Conservation (phyloP, 2,329 filamentous ascomycete species). For the Dactylellina leptospora region DNA sequence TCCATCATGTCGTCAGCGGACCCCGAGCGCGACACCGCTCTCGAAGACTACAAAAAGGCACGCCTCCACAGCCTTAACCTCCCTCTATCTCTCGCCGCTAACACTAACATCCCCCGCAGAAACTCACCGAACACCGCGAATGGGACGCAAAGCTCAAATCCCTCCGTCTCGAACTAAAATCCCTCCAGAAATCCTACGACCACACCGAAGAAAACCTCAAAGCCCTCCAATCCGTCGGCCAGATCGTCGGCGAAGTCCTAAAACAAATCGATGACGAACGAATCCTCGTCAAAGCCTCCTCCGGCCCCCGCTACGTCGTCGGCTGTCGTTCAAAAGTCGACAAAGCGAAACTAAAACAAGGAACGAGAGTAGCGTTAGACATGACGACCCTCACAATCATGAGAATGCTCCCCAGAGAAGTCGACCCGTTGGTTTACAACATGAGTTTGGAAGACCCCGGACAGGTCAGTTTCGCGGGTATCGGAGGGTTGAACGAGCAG, state of each 20-base stretch:
- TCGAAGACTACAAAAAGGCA: slow-evolving; percentile 78
- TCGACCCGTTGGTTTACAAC: slow-evolving; percentile 98
- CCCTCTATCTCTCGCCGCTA: slow-evolving; percentile 3
- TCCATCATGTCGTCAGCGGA: slow-evolving; percentile 59
- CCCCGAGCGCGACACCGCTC: slow-evolving; percentile 72
- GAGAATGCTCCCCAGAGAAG: slow-evolving; percentile 98
- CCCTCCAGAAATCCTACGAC: slow-evolving; percentile 91
- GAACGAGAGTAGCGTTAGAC: slow-evolving; percentile 94
- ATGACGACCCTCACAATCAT: slow-evolving; percentile 99
- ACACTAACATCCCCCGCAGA: slow-evolving; percentile 25
- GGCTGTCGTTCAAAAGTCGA: slow-evolving; percentile 98
- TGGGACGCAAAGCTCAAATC: slow-evolving; percentile 98
- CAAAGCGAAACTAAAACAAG: slow-evolving; percentile 96
- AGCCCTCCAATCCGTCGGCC: slow-evolving; percentile 95
- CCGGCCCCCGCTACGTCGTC: slow-evolving; percentile 95
- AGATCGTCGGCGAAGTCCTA: slow-evolving; percentile 98
- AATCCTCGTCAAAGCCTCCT: slow-evolving; percentile 94
- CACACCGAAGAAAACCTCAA: slow-evolving; percentile 99
- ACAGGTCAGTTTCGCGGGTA: slow-evolving; percentile 96
- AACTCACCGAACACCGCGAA: slow-evolving; percentile 90
- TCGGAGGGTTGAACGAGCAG: slow-evolving; percentile 97
- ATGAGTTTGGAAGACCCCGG: slow-evolving; percentile 99
- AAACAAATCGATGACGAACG: slow-evolving; percentile 99
- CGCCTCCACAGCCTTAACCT: background rate
- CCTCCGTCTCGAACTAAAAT: slow-evolving; percentile 93